Evolutionary conservation across 2,329 filamentous ascomycete species (phyloP), one percentile per base, ranked within the genome.

Genomic region (Fusarium sp.): DNA sequence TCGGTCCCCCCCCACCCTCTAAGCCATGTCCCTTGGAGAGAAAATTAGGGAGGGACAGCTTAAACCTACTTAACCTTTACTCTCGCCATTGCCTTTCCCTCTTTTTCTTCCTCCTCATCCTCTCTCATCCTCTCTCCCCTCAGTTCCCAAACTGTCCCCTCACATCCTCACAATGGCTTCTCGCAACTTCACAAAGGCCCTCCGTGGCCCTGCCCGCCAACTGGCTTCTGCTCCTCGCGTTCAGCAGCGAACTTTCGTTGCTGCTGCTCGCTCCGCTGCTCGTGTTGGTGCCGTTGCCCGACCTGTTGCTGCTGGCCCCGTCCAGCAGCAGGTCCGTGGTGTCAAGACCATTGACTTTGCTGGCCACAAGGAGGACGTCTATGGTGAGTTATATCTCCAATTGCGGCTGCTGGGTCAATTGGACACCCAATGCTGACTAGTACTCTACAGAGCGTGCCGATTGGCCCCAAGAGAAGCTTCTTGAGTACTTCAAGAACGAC

Each of bases 401-500:
- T 66, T 29, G 63, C 19, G 19, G 31, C 33, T 39, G 21, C 29
- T 18, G 39, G 12, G 16, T 16, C 42, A 31, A 60, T 55, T 29
- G 48, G 29, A 35, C 14, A 51, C 23, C 33, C 11, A 45, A 62
- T 63, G 31, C 80, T 83, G 66, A 82, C 69, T 44, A 65, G 48
- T 71, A 78, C 65, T n/a, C 42, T 67, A 60, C 27, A 96, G 96
- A 99, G 91, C 95, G 96, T 87, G 93, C 90, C 83, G 96, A 99
- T 88, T 99, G 96, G 96, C 96, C 96, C 78, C 91, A 93, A 84
- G 95, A 98, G 89, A 98, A 97, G 92, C 94, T 99, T 83, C 88
- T 96, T 83, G 94, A 98, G 76, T 99, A 95, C 92, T 99, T 99
- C 93, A 98, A 98, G 91, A 91, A 99, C 87, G 96, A 99, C 86